These are phyloP conservation scores for Jamesozyma lodderae DNA, from an alignment of 805 yeast genomes.

Conservation along the genomic window DNA sequence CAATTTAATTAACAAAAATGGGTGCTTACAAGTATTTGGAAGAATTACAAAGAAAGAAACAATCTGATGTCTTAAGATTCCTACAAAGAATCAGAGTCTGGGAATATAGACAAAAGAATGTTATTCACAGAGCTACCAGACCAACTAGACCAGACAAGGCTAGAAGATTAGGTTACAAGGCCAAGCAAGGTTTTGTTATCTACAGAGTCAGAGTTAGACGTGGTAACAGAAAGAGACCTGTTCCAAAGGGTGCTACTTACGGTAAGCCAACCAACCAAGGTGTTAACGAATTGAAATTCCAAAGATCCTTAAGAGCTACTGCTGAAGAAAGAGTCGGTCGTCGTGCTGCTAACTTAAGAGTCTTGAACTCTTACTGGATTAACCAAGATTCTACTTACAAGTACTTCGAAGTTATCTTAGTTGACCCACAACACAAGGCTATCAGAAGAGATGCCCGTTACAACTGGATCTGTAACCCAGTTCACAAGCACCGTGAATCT, in stretches of 20 bases:
- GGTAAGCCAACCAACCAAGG: constrained; percentile 99
- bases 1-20: constrained; percentile 41
- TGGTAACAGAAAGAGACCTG: constrained; percentile 99
- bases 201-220: constrained; percentile 99
- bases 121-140: constrained; percentile 96
- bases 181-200: constrained; percentile 98
- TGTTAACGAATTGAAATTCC: constrained; percentile 98
- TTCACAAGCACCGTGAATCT: constrained; percentile 99
- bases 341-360: constrained; percentile 98
- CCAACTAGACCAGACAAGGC: constrained; percentile 99
- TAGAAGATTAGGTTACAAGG: constrained; percentile 99
- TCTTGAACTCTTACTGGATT: constrained; percentile 98
- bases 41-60: constrained; percentile 99
- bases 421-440: constrained; percentile 97
- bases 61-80: constrained; percentile 98
- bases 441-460: constrained; percentile 96
- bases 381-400: constrained; percentile 99
- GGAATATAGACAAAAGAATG: constrained; percentile 99
- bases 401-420: constrained; percentile 95
- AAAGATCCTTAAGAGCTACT: constrained; percentile 93
- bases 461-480: constrained; percentile 99
- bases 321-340: constrained; percentile 99
- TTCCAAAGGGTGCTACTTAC: constrained; percentile 99
- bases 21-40: constrained; percentile 99
- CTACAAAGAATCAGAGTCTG: constrained; percentile 99